These are phyloP conservation scores for Gamarada debralockiae DNA, from an alignment of 495 filamentous ascomycete genomes.

Conservation along the genomic window DNA sequence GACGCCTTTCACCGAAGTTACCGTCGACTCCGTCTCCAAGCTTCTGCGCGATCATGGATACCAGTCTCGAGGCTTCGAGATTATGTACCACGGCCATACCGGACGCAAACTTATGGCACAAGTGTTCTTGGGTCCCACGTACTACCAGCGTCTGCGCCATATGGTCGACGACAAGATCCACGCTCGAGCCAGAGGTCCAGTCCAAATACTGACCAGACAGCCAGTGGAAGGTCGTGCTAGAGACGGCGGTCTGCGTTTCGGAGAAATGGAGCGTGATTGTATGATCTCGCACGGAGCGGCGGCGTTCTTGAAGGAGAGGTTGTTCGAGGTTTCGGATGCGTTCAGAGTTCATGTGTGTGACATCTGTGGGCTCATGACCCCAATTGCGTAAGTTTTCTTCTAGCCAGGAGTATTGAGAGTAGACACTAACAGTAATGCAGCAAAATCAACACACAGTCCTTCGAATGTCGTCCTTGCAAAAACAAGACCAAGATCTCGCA, in stretches of 20 bases:
- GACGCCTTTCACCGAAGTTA: conserved; percentile 97
- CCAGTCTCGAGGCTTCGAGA: conserved; percentile 93
- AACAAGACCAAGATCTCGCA: conserved; percentile 99
- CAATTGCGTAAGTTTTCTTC: conserved; percentile 80
- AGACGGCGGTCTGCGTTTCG: conserved; percentile 97
- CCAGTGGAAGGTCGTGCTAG: conserved; percentile 97
- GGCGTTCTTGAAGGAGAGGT: conserved; percentile 92
- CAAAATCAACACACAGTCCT: conserved; percentile 89
- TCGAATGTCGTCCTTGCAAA: conserved; percentile 95
- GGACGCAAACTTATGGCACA: conserved; percentile 89
- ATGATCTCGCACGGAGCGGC: conserved; percentile 99
- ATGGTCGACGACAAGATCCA: conserved; percentile 99
- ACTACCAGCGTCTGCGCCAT: conserved; percentile 97
- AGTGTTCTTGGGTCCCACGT: conserved; percentile 95
- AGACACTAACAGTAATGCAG: conserved; percentile 44
- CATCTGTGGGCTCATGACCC: conserved; percentile 98
- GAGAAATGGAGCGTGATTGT: conserved; percentile 99
- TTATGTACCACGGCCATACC: conserved; percentile 98
- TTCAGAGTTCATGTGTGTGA: conserved; percentile 98
- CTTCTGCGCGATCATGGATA: conserved; percentile 90
- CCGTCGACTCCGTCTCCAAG: conserved; percentile 86
- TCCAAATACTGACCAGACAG: conserved; percentile 96
- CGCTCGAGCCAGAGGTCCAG: conserved; percentile 88
- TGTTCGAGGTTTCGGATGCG: conserved; percentile 97
- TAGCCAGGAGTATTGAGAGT: conserved; percentile 1